These are phyloP conservation scores for Calocera cornea DNA, from an alignment of 768 basidiomycete species.

Conservation along the genomic window DNA sequence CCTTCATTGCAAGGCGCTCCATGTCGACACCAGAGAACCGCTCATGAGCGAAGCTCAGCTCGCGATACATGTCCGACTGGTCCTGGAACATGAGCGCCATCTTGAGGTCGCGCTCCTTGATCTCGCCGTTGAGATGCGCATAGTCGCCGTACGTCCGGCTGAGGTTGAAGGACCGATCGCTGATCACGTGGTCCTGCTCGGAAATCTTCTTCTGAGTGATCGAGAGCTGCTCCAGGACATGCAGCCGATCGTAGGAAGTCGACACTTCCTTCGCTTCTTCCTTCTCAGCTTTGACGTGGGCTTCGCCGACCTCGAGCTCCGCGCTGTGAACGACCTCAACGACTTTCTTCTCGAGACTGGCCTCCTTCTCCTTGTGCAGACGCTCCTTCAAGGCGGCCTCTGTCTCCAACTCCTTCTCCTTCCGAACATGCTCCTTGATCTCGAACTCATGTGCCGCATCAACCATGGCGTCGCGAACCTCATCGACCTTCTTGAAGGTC, in stretches of 20 bases:
- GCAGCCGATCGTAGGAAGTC: background rate
- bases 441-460: too few species aligned
- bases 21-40: background rate
- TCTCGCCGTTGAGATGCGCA: background rate
- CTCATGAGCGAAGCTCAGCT: background rate
- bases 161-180: background rate
- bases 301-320: background rate
- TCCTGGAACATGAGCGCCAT: background rate
- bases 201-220: background rate
- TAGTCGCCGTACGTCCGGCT: background rate
- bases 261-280: background rate
- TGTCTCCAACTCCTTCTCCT: background rate
- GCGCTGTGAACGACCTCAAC: too few species aligned
- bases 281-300: background rate
- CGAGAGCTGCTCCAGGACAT: background rate
- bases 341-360: too few species aligned
- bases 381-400: background rate
- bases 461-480: too few species aligned
- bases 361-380: background rate
- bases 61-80: background rate
- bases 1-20: background rate
- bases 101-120: conserved; percentile 3
- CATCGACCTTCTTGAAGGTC: background rate
- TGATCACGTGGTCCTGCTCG: background rate
- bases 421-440: too few species aligned